phyloP scores from a whole-genome alignment of 2,329 filamentous ascomycete species.

The Aspergillus sp. region DNA sequence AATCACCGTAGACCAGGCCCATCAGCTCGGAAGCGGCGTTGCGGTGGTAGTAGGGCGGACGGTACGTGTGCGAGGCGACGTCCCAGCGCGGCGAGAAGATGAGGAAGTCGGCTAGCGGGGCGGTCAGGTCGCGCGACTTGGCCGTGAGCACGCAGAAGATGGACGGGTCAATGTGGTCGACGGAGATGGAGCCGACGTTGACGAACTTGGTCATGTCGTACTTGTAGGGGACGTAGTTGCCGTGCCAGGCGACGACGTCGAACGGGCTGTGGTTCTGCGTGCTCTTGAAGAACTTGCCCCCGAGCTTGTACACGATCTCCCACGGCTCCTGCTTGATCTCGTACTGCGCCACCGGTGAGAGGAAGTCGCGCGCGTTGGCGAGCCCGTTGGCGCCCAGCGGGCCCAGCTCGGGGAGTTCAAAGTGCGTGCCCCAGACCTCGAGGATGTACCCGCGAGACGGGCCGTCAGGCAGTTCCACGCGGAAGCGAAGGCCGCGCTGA shows the following conservation, averaged over 20 bases:
- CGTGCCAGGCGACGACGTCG: slow-evolving; percentile 71
- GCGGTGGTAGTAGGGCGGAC: slow-evolving; percentile 44
- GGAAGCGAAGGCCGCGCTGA: slow-evolving; percentile 64
- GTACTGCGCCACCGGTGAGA: slow-evolving; percentile 59
- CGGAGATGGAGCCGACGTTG: slow-evolving; percentile 39
- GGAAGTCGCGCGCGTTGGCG: slow-evolving; percentile 65
- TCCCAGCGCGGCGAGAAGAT: slow-evolving; percentile 43
- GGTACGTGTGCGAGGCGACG: slow-evolving; percentile 41
- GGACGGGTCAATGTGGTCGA: slow-evolving; percentile 43
- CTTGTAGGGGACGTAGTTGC: slow-evolving; percentile 56
- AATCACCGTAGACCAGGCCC: slow-evolving; percentile 37
- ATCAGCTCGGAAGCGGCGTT: slow-evolving; percentile 41
- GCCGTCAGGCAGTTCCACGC: slow-evolving; percentile 59
- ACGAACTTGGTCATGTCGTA: slow-evolving; percentile 43
- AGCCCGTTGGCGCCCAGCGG: slow-evolving; percentile 66
- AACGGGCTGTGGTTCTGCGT: slow-evolving; percentile 66
- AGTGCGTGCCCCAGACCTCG: slow-evolving; percentile 65
- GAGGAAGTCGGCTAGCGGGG: slow-evolving; percentile 38
- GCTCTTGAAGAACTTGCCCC: slow-evolving; percentile 59
- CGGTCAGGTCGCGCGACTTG: slow-evolving; percentile 34
- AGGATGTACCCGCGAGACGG: slow-evolving; percentile 65
- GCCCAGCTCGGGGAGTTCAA: slow-evolving; percentile 65
- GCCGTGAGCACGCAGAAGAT: slow-evolving; percentile 43
- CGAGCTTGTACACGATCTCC: slow-evolving; percentile 64
- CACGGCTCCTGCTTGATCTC: slow-evolving; percentile 54